Evolutionary conservation across 176 grass and related monocot species (phyloP).

Genomic region (Raddia distichophylla): DNA sequence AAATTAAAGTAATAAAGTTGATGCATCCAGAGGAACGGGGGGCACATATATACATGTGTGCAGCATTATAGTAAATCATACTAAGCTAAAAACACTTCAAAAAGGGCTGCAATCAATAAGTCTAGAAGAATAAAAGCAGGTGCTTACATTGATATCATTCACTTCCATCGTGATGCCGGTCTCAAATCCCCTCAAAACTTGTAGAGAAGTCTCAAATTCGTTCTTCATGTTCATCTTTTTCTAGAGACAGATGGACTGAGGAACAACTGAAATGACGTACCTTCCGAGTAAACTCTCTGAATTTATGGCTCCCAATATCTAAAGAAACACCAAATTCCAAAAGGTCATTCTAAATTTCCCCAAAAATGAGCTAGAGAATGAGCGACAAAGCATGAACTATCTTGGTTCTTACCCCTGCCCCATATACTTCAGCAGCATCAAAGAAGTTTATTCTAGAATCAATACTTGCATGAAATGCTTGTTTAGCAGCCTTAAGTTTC

Average conservation of each 20-base stretch:
- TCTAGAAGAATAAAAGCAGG: slow-evolving; percentile 18
- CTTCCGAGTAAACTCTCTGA: slow-evolving; percentile 30
- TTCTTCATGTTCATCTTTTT: slow-evolving; percentile 90
- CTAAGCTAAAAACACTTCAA: not conserved
- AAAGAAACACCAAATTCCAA: no score
- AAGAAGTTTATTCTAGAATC: no score
- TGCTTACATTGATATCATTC: slow-evolving; percentile 82
- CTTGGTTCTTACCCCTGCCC: no score
- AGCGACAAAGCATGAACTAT: no score
- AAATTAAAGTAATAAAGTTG: not conserved
- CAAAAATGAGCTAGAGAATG: no score
- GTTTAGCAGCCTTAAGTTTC: no score
- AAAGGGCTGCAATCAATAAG: not conserved
- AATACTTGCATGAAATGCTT: no score
- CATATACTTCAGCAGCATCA: no score
- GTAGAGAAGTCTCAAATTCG: slow-evolving; percentile 75
- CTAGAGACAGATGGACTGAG: slow-evolving; percentile 38
- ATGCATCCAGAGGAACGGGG: not conserved
- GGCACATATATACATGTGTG: not conserved
- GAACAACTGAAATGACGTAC: slow-evolving; percentile 35
- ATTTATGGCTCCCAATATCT: no score
- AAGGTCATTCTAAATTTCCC: no score
- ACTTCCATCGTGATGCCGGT: slow-evolving; percentile 81
- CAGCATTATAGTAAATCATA: not conserved
- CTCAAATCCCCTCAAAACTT: slow-evolving; percentile 98